Evolutionary conservation across 192 early-diverging fungal species (phyloP).

Genomic region (Backusella tuberculispora): DNA sequence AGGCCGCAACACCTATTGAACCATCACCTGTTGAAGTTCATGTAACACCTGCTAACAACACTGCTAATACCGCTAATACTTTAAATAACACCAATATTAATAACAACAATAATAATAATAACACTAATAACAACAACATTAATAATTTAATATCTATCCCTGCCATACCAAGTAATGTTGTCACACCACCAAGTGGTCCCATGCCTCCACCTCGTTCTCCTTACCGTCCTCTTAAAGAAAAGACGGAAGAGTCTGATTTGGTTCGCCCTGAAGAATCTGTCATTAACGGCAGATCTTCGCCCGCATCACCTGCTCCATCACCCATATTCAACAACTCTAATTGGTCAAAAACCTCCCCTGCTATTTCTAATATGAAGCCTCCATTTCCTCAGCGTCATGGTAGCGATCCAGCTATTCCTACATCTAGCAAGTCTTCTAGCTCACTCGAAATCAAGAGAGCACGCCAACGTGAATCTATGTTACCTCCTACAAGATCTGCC

Average conservation of each 20-base stretch:
- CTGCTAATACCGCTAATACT: neutral
- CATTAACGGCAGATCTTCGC: neutral
- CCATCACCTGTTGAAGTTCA: neutral
- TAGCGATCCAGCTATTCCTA: conserved; percentile 1
- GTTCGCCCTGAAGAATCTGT: conserved; percentile 18
- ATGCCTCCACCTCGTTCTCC: conserved; percentile 34
- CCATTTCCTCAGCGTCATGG: neutral
- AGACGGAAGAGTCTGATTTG: neutral
- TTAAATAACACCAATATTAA: neutral
- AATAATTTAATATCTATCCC: neutral
- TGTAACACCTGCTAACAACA: neutral
- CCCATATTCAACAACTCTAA: neutral
- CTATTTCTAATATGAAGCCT: neutral
- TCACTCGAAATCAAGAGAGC: neutral
- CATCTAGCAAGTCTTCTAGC: neutral
- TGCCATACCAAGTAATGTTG: conserved; percentile 11
- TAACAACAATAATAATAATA: neutral
- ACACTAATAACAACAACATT: neutral
- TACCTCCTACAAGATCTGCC: conserved; percentile 20
- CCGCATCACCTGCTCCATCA: neutral
- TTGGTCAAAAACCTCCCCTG: conserved; percentile 1
- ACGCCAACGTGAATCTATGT: conserved; percentile 25
- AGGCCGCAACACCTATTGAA: neutral
- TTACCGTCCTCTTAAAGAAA: conserved; percentile 32
- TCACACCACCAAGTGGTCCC: conserved; percentile 4